Base-by-base conservation (phyloP, 257 asterid species). In the Mentha longifolia region DNA sequence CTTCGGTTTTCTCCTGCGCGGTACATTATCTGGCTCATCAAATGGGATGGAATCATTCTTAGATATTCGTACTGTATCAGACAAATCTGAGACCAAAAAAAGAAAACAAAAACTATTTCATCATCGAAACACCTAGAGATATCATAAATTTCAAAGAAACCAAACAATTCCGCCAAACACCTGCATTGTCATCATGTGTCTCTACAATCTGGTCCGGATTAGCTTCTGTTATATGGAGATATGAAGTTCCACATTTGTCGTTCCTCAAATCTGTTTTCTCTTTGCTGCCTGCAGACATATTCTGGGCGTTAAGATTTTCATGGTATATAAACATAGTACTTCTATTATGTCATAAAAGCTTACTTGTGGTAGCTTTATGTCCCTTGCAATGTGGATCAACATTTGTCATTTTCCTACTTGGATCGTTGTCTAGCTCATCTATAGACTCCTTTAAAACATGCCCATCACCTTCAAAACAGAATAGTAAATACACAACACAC, bases 1-100 rank as follows among this genome's bases (percentile, higher is more conserved):
- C 77, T 88, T 92, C 33, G 74, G 81, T 71, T 77, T 78, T 76
- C 86, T 84, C 64, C 83, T 79, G 35, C 61, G 77, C 0, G 75
- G 68, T 59, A 60, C 78, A 59, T 70, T 74, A 6, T 71, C 85
- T 10, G 65, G 45, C 68, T 80, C 92, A 61, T 80, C 70, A 52
- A 61, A 61, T 71, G 50, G 61, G 59, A 43, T 3, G 5, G 83
- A 74, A 76, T 84, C 54, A 68, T n/a, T 31, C 70, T 62, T 77
- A 2, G 52, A 73, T 56, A 50, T 56, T 19, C 51, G 20, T 14
- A 33, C 59, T 17, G 49, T 12, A 37, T 59, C 76, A 39, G 55
- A 42, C 72, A 39, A 72, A 63, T 68, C 82, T 79, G 79, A 14
- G 8, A 72, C 11, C 31, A 2, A 61, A 28, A 65, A 65, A 42